Evolutionary conservation across 2,329 filamentous ascomycete genomes (phyloP).

Genomic region (Pestalotiopsis sp.): DNA sequence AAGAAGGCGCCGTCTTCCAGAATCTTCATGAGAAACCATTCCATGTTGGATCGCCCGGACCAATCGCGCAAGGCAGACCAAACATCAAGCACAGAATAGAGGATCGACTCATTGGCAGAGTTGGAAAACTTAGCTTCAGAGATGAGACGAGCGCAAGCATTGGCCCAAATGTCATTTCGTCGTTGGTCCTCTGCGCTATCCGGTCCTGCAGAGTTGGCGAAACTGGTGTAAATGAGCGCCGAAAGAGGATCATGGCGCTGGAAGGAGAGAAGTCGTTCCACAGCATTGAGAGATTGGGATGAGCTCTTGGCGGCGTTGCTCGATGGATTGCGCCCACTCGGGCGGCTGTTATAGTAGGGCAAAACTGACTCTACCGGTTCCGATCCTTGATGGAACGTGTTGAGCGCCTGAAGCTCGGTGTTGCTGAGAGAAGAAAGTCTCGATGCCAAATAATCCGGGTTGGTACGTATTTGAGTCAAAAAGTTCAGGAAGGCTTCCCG

Average conservation of each 20-base stretch:
- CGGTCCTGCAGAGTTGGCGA: constrained; percentile 82
- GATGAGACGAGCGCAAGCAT: constrained; percentile 81
- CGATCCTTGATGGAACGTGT: constrained; percentile 76
- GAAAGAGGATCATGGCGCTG: constrained; percentile 87
- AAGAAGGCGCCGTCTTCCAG: constrained; percentile 92
- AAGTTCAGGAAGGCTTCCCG: constrained; percentile 79
- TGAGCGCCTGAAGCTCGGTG: constrained; percentile 76
- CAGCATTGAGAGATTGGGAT: constrained; percentile 59
- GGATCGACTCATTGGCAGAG: constrained; percentile 75
- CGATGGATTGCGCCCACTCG: constrained; percentile 47
- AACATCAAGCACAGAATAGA: constrained; percentile 82
- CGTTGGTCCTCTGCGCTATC: constrained; percentile 80
- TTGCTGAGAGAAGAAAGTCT: constrained; percentile 76
- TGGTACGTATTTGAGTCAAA: constrained; percentile 79
- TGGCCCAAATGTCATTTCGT: constrained; percentile 86
- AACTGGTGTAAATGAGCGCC: constrained; percentile 83
- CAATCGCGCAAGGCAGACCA: constrained; percentile 88
- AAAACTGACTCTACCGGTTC: constrained; percentile 85
- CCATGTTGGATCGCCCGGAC: constrained; percentile 86
- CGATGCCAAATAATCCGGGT: constrained; percentile 85
- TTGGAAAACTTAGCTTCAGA: constrained; percentile 62
- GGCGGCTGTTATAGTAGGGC: constrained; percentile 61
- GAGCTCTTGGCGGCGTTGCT: constrained; percentile 49
- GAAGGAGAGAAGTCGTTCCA: constrained; percentile 85
- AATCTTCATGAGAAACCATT: constrained; percentile 93